Evolutionary conservation across 257 asterid species (phyloP).

Genomic region (Nicotiana knightiana): DNA sequence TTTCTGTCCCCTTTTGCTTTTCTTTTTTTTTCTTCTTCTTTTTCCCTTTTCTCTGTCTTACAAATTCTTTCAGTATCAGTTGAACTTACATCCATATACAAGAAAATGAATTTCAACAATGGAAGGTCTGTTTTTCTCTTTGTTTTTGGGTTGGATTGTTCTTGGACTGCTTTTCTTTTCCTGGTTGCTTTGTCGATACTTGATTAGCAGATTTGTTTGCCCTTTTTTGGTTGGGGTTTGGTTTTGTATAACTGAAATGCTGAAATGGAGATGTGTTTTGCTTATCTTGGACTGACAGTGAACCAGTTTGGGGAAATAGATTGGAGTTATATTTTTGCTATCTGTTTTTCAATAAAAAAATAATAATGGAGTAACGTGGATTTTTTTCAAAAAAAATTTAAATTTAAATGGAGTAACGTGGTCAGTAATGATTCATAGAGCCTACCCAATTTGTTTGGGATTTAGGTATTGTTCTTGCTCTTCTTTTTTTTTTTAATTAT

Average conservation of each 20-base stretch:
- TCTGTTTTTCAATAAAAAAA: neutral
- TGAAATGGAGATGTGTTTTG: conserved; percentile 20
- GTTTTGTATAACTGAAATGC: neutral
- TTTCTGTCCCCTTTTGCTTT: neutral
- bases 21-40: no score
- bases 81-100: conserved; percentile 6
- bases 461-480: no score
- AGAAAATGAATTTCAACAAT: conserved; percentile 37
- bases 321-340: neutral
- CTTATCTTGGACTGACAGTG: conserved; percentile 16
- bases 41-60: neutral
- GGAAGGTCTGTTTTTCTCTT: conserved; percentile 29
- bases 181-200: neutral
- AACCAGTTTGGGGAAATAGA: neutral
- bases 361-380: no score
- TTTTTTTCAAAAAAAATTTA: no score
- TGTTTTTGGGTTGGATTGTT: neutral
- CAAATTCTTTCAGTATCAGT: neutral
- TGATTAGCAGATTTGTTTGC: neutral
- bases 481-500: neutral
- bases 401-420: no score
- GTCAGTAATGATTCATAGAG: no score
- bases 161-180: conserved; percentile 9
- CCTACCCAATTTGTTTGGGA: no score
- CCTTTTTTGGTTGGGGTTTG: conserved; percentile 12